A percentile compares a stretch with the other conserved stretches of the same genome.
Evolutionary conservation across 495 filamentous ascomycete genomes (phyloP).

Genomic region (Pseudevernia furfuracea): DNA sequence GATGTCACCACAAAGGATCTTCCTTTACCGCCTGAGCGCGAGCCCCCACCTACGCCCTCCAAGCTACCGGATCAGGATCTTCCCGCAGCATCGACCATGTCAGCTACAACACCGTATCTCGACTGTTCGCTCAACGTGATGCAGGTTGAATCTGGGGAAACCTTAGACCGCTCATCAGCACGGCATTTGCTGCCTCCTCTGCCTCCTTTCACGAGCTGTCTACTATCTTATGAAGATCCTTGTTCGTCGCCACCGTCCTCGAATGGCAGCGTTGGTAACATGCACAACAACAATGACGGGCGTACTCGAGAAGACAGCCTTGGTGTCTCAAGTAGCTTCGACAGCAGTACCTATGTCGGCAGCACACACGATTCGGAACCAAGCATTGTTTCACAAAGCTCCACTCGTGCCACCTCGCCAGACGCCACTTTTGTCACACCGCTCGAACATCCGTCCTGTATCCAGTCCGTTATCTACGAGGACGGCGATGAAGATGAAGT

Average conservation of each 20-base stretch:
- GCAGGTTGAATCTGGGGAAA: background rate
- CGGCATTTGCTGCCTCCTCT: constrained; percentile 30
- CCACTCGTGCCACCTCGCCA: constrained; percentile 85
- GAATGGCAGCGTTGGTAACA: constrained; percentile 1
- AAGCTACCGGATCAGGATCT: constrained; percentile 2
- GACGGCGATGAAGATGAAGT: constrained; percentile 62
- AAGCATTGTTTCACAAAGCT: constrained; percentile 53
- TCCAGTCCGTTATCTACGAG: constrained; percentile 58
- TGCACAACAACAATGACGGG: background rate
- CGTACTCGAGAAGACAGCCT: constrained; percentile 36
- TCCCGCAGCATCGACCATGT: constrained; percentile 6
- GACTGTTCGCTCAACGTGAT: background rate
- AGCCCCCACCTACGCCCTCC: constrained; percentile 19
- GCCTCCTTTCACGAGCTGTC: constrained; percentile 25
- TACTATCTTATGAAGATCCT: constrained; percentile 26
- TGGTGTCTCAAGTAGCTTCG: constrained; percentile 48
- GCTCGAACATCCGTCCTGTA: constrained; percentile 34
- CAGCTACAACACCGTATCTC: background rate
- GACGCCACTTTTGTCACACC: constrained; percentile 40
- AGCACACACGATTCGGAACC: constrained; percentile 71
- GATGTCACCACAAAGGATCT: constrained; percentile 3
- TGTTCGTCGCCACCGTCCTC: constrained; percentile 9
- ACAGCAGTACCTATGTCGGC: constrained; percentile 68
- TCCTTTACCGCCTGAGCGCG: constrained; percentile 10
- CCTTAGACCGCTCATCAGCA: constrained; percentile 17